Conservation (phyloP, 306 rosid species). For the Glycyrrhiza uralensis region DNA sequence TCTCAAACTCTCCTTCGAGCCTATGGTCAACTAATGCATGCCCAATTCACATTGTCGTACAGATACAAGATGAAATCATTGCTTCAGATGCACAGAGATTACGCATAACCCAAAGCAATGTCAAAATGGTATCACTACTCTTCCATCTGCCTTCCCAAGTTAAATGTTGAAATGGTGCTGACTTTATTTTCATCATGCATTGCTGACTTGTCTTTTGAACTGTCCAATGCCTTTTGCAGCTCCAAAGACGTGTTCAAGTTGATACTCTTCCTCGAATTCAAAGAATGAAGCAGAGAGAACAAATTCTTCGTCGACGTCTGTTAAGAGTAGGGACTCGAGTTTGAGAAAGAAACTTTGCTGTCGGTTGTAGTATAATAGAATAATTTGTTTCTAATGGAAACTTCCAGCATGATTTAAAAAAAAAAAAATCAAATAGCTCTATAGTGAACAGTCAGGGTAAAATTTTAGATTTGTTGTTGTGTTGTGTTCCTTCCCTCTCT, state of each 20-base stretch:
- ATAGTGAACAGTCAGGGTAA: too few species aligned
- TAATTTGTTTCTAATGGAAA: too few species aligned
- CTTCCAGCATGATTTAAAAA: too few species aligned
- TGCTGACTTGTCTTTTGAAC: not conserved
- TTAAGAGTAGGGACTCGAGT: slow-evolving; percentile 51
- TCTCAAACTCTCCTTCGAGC: not conserved
- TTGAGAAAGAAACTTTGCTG: not conserved
- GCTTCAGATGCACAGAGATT: slow-evolving; percentile 83
- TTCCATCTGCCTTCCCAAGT: not conserved
- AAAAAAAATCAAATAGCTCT: too few species aligned
- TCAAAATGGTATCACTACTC: slow-evolving; percentile 66
- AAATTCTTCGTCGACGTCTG: slow-evolving; percentile 78
- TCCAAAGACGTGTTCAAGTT: slow-evolving; percentile 86
- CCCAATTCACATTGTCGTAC: slow-evolving; percentile 26
- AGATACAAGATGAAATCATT: slow-evolving; percentile 94
- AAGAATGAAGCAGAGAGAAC: slow-evolving; percentile 82
- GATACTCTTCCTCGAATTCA: slow-evolving; percentile 77
- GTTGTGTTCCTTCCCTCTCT: too few species aligned
- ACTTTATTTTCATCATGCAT: not conserved
- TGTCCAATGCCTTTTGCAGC: slow-evolving; percentile 44
- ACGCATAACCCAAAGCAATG: slow-evolving; percentile 82
- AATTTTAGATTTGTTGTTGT: too few species aligned
- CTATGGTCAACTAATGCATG: not conserved
- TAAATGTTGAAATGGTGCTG: not conserved
- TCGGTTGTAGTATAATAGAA: too few species aligned